These are phyloP conservation scores for Nicotiana tomentosiformis DNA, from an alignment of 257 asterid genomes.

Conservation along the genomic window DNA sequence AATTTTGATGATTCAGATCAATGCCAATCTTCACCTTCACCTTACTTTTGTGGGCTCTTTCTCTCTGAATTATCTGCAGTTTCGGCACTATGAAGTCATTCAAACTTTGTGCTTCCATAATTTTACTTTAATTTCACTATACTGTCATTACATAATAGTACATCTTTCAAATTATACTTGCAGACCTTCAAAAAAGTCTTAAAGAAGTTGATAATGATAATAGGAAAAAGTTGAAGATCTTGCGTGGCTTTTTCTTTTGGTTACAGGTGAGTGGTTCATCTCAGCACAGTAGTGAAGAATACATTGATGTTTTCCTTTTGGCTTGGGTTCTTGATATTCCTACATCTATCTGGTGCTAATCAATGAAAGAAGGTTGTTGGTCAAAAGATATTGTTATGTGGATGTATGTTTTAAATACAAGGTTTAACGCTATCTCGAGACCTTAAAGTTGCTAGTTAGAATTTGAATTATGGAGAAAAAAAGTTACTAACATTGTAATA, in stretches of 20 bases:
- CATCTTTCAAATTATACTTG: neutral
- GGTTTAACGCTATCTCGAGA: neutral
- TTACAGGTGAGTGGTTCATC: constrained; percentile 18
- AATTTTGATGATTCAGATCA: neutral
- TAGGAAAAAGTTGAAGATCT: constrained; percentile 17
- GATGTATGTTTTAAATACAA: neutral
- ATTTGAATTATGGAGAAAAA: neutral
- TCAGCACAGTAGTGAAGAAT: neutral
- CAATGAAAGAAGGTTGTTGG: neutral
- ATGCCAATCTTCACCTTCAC: neutral
- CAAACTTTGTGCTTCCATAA: neutral
- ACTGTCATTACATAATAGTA: neutral
- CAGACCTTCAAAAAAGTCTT: constrained; percentile 19
- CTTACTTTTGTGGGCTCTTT: neutral
- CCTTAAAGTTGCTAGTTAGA: neutral
- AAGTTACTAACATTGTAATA: neutral
- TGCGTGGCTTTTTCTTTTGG: constrained; percentile 35
- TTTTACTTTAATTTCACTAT: neutral
- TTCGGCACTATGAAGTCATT: neutral
- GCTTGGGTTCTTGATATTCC: neutral
- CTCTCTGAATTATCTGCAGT: constrained; percentile 1
- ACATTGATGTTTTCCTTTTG: neutral
- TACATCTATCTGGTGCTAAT: neutral
- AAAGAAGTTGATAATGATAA: constrained; percentile 4
- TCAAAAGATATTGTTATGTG: neutral